Conservation (phyloP, 176 grass and related monocot species). For the Phyllostachys edulis region DNA sequence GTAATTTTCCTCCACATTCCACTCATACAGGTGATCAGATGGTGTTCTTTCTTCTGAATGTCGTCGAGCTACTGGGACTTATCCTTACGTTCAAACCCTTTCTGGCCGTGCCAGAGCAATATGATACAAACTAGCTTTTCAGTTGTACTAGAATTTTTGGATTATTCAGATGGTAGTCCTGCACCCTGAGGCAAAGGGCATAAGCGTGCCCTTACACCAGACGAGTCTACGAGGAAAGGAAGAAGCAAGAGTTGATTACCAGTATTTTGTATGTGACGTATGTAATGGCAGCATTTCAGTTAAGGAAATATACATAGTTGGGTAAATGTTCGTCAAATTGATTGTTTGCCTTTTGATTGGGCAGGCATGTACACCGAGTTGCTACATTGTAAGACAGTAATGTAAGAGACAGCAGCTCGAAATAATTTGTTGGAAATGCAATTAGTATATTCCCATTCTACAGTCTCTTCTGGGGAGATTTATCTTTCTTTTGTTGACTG, state of each 20-base stretch:
- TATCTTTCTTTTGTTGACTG: background rate
- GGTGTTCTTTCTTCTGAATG: slow-evolving; percentile 69
- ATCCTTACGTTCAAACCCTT: slow-evolving; percentile 71
- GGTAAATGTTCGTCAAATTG: background rate
- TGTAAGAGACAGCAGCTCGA: background rate
- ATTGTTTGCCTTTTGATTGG: background rate
- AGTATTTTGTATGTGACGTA: background rate
- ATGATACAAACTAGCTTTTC: slow-evolving; percentile 8
- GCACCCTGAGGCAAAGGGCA: background rate
- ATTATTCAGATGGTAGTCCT: background rate
- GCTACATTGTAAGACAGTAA: background rate
- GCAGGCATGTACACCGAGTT: background rate
- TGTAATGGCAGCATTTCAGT: background rate
- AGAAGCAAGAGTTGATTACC: background rate
- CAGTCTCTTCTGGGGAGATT: no score
- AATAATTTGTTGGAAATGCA: slow-evolving; percentile 4
- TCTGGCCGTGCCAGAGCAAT: slow-evolving; percentile 30
- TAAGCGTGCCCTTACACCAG: background rate
- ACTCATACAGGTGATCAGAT: slow-evolving; percentile 60
- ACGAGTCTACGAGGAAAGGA: background rate
- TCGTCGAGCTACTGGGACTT: slow-evolving; percentile 51
- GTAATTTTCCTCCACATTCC: background rate
- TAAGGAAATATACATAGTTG: background rate
- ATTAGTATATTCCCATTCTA: background rate
- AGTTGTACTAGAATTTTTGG: background rate